phyloP scores from a whole-genome alignment of 768 basidiomycete species.

The Phylloporus sp. region DNA sequence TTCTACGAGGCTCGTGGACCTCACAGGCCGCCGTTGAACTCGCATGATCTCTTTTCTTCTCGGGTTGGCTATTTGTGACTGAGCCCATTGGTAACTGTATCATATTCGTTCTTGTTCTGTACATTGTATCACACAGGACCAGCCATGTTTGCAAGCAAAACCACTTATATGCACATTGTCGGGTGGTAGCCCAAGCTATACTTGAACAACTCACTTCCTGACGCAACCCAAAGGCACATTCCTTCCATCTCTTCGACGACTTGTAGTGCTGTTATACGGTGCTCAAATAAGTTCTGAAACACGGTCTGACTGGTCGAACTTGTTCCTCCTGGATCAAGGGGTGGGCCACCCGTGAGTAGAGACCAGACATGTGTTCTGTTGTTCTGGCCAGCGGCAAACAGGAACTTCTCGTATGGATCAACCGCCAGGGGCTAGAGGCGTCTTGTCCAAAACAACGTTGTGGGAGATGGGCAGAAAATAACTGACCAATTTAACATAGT shows the following conservation, averaged over 20 bases:
- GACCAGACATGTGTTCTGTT: constrained; percentile 66
- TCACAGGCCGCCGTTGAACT: constrained; percentile 1
- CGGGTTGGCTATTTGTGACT: background rate
- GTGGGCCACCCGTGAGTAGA: constrained; percentile 45
- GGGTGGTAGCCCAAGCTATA: constrained; percentile 46
- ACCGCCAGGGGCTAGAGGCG: constrained; percentile 53
- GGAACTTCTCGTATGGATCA: constrained; percentile 52
- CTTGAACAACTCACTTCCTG: constrained; percentile 42
- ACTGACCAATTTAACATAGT: constrained; percentile 50
- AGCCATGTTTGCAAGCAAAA: background rate
- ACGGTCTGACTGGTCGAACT: constrained; percentile 16
- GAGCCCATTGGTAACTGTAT: background rate
- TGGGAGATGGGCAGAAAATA: background rate
- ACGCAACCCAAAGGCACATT: constrained; percentile 51
- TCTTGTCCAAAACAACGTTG: constrained; percentile 1
- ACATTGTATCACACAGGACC: constrained; percentile 4
- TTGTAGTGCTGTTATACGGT: constrained; percentile 46
- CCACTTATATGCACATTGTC: background rate
- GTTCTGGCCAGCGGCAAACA: constrained; percentile 73
- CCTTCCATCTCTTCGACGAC: constrained; percentile 41
- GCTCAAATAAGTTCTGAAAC: constrained; percentile 34
- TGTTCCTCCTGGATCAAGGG: constrained; percentile 16
- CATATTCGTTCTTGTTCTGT: constrained; percentile 11
- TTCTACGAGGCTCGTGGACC: constrained; percentile 16
- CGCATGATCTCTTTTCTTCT: background rate